These are phyloP conservation scores for Podaxis sp. DNA, from an alignment of 768 basidiomycete species.

Conservation along the genomic window DNA sequence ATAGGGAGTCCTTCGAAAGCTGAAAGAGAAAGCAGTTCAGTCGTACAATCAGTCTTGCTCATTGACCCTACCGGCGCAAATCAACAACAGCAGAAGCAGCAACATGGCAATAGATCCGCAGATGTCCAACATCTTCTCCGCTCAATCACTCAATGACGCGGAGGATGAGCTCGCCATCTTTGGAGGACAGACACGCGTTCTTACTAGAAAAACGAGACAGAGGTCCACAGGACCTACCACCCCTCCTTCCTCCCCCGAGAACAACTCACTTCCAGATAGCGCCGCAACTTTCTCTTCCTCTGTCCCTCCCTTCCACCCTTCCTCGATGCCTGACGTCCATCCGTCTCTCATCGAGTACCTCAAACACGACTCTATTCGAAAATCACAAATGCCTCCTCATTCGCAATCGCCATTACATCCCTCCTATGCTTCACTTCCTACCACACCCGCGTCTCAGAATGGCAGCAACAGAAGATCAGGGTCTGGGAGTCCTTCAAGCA, in stretches of 20 bases:
- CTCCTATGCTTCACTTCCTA: neutral
- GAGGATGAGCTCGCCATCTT: conserved; percentile 51
- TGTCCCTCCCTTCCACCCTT: neutral
- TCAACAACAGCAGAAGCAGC: neutral
- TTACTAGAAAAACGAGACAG: conserved; percentile 27
- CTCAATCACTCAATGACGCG: conserved; percentile 24
- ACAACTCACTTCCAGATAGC: neutral
- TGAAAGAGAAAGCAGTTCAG: conserved; percentile 40
- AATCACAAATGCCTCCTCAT: neutral
- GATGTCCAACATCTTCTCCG: conserved; percentile 10
- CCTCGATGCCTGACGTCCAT: conserved; percentile 23
- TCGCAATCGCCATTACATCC: neutral
- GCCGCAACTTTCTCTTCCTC: neutral
- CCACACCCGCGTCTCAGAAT: neutral
- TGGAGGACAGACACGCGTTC: conserved; percentile 45
- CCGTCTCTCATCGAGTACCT: conserved; percentile 30
- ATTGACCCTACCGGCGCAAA: conserved; percentile 8
- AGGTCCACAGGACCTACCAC: conserved; percentile 11
- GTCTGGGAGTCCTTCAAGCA: conserved; percentile 2
- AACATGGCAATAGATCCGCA: conserved; percentile 1
- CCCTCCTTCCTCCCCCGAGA: conserved; percentile 4
- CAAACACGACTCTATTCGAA: conserved; percentile 22
- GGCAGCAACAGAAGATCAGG: neutral
- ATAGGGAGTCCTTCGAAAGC: conserved; percentile 39
- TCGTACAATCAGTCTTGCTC: conserved; percentile 27